Conservation (phyloP, 805 yeast genomes). For the Ogataea salicorniae region DNA sequence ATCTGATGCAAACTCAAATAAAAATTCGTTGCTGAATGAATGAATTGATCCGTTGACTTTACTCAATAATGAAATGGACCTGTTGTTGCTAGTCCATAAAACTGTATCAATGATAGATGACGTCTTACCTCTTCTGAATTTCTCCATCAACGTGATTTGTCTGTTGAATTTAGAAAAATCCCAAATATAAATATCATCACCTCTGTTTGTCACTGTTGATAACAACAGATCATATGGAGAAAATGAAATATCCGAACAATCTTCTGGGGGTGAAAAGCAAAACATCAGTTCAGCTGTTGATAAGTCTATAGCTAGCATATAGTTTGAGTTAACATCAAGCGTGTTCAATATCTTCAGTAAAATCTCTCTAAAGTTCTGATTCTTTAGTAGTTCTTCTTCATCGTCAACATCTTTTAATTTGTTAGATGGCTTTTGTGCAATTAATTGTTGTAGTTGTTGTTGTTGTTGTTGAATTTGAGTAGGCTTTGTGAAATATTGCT, state of each 20-base stretch:
- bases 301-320: constrained; percentile 46
- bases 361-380: constrained; percentile 22
- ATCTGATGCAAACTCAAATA: constrained; percentile 11
- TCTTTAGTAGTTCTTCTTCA: constrained; percentile 10
- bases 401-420: background rate
- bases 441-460: background rate
- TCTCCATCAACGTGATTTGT: constrained; percentile 51
- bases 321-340: constrained; percentile 25
- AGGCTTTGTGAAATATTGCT: constrained; percentile 29
- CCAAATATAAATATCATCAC: constrained; percentile 62
- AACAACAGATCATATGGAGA: constrained; percentile 58
- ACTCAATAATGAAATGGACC: constrained; percentile 46
- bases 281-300: constrained; percentile 33
- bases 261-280: constrained; percentile 54
- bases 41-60: constrained; percentile 55
- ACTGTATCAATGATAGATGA: constrained; percentile 47
- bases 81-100: constrained; percentile 46
- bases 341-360: constrained; percentile 26
- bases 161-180: constrained; percentile 48
- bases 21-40: constrained; percentile 46
- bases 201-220: constrained; percentile 49
- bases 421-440: background rate
- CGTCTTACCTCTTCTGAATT: constrained; percentile 59
- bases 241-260: constrained; percentile 53
- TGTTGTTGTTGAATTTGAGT: background rate